Evolutionary conservation across 2,329 filamentous ascomycete species (phyloP), one percentile per base, ranked within the genome.

Genomic region (Epichloe uncinata): DNA sequence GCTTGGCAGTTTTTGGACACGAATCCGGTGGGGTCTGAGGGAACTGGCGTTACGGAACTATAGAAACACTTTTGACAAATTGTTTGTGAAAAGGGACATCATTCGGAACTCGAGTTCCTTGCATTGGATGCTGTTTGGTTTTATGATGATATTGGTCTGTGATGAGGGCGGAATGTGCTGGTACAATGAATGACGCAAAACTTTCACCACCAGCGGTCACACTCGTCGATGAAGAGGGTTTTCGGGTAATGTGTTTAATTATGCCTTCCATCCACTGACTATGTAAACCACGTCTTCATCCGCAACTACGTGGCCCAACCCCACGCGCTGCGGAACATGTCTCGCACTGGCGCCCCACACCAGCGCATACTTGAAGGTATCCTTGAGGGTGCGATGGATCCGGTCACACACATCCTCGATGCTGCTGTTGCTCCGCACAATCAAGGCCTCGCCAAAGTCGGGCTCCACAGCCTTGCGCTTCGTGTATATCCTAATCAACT

Each of bases 381-480:
- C 94, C 78, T 97, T 98, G 57, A 98, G 72, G 26, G 82, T 93
- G 54, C 93, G 77, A 70, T 98, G 93, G 57, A 98, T 86, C 60
- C 87, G 82, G 67, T 98, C 93, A 68, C 93, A 98, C 9, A 98
- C 93, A 67, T 98, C 91, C 70, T 97, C 93, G 62, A 98, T 89
- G 12, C 83, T 87, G 62, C 87, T 88, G 59, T 90, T 86, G 63
- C 75, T 82, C 52, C 94, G 78, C 57, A 98, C 93, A 63, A 98
- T 98, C 60, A 98, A 69, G 1, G 93, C 93, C 70, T 98, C 93
- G 53, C 68, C 71, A 63, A 98, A 98, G 64, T 90, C 81, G 0
- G 93, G 93, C 13, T 95, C 91, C 9, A 83, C 72, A 50, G 90
- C 91, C 72, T 97, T 95, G 60, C 93, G 81, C 75, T 98, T 98